phyloP scores from a whole-genome alignment of 2,329 filamentous ascomycete species.

The Aspergillus clavatus region DNA sequence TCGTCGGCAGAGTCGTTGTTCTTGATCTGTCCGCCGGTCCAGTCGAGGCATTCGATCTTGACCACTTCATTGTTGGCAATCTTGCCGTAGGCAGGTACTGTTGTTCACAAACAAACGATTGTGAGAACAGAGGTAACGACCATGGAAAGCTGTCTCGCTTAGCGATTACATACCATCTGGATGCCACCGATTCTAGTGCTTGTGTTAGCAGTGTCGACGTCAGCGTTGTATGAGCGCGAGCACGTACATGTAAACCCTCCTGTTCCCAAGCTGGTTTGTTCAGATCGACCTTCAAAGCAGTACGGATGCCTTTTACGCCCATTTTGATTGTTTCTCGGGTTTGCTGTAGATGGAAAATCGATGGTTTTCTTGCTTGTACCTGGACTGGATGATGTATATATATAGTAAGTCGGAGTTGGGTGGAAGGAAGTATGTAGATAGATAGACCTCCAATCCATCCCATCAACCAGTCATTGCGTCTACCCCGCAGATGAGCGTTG shows the following conservation, averaged over 20 bases:
- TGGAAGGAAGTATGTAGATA: too few species aligned
- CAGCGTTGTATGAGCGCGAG: conserved; percentile 7
- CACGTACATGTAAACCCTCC: conserved; percentile 62
- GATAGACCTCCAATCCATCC: too few species aligned
- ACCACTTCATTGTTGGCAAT: conserved; percentile 83
- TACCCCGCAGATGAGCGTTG: neutral
- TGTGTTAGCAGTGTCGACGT: conserved; percentile 7
- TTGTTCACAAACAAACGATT: neutral
- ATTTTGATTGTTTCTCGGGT: too few species aligned
- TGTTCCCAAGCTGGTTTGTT: conserved; percentile 68
- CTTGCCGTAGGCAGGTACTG: conserved; percentile 67
- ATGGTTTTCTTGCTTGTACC: too few species aligned
- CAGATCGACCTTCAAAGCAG: conserved; percentile 67
- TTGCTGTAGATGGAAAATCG: too few species aligned
- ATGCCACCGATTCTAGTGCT: conserved; percentile 79
- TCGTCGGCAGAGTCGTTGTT: conserved; percentile 92
- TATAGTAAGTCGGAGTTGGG: too few species aligned
- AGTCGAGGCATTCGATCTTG: conserved; percentile 90
- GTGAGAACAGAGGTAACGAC: too few species aligned
- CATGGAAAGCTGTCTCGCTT: neutral
- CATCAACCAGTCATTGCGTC: too few species aligned
- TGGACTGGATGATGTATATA: too few species aligned
- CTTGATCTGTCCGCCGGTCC: conserved; percentile 71
- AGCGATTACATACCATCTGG: conserved; percentile 63
- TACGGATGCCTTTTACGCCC: conserved; percentile 54